A percentile compares a stretch with the other conserved stretches of the same genome.
Evolutionary conservation across 73 alveolate species (phyloP).

Genomic region (Paramecium bursaria): DNA sequence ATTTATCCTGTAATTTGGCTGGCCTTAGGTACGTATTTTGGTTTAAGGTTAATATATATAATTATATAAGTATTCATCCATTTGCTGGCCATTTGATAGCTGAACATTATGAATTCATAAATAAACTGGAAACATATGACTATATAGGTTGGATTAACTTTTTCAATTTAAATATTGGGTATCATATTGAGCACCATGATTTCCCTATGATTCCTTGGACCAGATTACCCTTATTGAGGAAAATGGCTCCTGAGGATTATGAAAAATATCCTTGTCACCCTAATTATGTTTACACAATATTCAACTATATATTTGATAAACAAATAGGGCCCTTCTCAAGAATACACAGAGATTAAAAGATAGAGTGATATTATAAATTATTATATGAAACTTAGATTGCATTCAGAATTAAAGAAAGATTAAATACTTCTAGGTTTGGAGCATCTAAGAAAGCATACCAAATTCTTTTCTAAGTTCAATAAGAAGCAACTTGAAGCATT

Average conservation of each 20-base stretch:
- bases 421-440: constrained; percentile 38
- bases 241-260: constrained; percentile 80
- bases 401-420: constrained; percentile 43
- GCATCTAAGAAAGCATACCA: constrained; percentile 14
- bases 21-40: constrained; percentile 69
- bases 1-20: constrained; percentile 71
- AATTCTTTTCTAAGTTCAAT: constrained; percentile 30
- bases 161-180: constrained; percentile 74
- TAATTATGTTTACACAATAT: constrained; percentile 63
- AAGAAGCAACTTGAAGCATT: not conserved
- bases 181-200: constrained; percentile 83
- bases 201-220: constrained; percentile 77
- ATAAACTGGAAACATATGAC: constrained; percentile 74
- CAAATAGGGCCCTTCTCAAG: constrained; percentile 71
- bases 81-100: constrained; percentile 79
- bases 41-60: constrained; percentile 52
- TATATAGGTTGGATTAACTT: constrained; percentile 75
- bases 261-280: constrained; percentile 72
- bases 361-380: too few species aligned
- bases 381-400: not conserved
- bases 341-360: constrained; percentile 3
- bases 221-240: constrained; percentile 73
- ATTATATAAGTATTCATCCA: constrained; percentile 71
- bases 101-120: constrained; percentile 77
- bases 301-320: constrained; percentile 71